phyloP scores from a whole-genome alignment of 352 stramenopile species.

The Phytophthora nicotianae region DNA sequence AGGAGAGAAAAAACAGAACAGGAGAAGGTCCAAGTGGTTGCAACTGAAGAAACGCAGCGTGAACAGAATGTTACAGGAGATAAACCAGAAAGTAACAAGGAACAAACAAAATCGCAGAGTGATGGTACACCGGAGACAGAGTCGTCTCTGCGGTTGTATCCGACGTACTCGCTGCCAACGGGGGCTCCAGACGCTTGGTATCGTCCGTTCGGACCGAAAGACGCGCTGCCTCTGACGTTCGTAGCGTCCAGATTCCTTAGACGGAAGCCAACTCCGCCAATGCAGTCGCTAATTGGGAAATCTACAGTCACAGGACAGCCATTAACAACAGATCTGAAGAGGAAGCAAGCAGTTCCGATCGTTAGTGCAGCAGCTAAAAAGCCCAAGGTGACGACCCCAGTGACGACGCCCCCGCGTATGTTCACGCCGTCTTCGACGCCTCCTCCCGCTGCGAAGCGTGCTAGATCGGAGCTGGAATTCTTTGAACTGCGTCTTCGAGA shows the following conservation, averaged over 20 bases:
- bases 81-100: slow-evolving; percentile 2
- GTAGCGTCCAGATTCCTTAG: slow-evolving; percentile 65
- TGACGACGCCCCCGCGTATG: slow-evolving; percentile 11
- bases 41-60: not conserved
- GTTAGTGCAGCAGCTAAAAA: slow-evolving; percentile 19
- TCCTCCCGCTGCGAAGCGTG: slow-evolving; percentile 38
- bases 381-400: slow-evolving; percentile 3
- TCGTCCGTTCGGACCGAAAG: slow-evolving; percentile 47
- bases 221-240: slow-evolving; percentile 55
- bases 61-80: slow-evolving; percentile 3
- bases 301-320: not conserved
- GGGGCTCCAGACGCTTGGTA: slow-evolving; percentile 45
- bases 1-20: not conserved
- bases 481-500: slow-evolving; percentile 40
- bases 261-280: slow-evolving; percentile 30
- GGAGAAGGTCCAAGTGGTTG: not conserved
- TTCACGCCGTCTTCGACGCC: slow-evolving; percentile 51
- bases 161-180: slow-evolving; percentile 49
- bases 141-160: slow-evolving; percentile 37
- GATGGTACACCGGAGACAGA: not conserved
- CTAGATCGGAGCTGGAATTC: slow-evolving; percentile 45
- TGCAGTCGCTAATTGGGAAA: slow-evolving; percentile 1
- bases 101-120: slow-evolving; percentile 14
- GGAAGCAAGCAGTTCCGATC: slow-evolving; percentile 15
- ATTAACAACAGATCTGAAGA: slow-evolving; percentile 23